Conservation (phyloP, 2,329 filamentous ascomycete species). For the Aspergillus ibericus region DNA sequence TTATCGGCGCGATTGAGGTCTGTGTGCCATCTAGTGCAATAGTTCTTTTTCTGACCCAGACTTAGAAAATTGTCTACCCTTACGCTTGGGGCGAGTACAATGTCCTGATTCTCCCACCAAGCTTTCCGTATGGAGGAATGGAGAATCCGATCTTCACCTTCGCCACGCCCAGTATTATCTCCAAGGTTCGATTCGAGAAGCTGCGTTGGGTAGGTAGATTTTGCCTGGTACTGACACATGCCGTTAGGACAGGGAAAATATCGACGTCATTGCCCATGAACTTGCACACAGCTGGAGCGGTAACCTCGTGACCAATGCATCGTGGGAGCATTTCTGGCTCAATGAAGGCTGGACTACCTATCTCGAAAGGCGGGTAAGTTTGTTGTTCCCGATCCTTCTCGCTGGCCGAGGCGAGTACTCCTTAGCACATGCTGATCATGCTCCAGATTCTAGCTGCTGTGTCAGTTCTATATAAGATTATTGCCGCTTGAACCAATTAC, state of each 20-base stretch:
- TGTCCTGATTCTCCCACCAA: constrained; percentile 82
- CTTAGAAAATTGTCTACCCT: constrained; percentile 68
- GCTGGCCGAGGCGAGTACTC: not conserved
- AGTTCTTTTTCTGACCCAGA: constrained; percentile 13
- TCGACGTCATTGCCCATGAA: constrained; percentile 94
- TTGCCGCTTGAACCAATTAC: not conserved
- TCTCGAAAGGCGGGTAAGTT: constrained; percentile 70
- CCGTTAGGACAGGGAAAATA: constrained; percentile 71
- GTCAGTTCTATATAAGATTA: constrained; percentile 24
- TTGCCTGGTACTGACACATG: constrained; percentile 1
- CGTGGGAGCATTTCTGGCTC: constrained; percentile 58
- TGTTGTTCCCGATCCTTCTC: not conserved
- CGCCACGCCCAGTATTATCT: constrained; percentile 91
- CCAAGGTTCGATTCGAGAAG: constrained; percentile 54
- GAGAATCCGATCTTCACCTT: constrained; percentile 95
- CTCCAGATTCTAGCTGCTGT: constrained; percentile 43
- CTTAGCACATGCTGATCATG: constrained; percentile 15
- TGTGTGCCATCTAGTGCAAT: constrained; percentile 34
- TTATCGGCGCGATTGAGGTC: constrained; percentile 78
- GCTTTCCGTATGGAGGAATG: constrained; percentile 81
- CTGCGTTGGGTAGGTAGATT: not conserved
- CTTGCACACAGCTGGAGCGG: constrained; percentile 79
- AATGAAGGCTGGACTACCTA: constrained; percentile 92
- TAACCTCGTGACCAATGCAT: constrained; percentile 62
- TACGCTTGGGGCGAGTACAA: constrained; percentile 97